phyloP scores from a whole-genome alignment of 169 alveolate species.

The Amoebophrya sp. region DNA sequence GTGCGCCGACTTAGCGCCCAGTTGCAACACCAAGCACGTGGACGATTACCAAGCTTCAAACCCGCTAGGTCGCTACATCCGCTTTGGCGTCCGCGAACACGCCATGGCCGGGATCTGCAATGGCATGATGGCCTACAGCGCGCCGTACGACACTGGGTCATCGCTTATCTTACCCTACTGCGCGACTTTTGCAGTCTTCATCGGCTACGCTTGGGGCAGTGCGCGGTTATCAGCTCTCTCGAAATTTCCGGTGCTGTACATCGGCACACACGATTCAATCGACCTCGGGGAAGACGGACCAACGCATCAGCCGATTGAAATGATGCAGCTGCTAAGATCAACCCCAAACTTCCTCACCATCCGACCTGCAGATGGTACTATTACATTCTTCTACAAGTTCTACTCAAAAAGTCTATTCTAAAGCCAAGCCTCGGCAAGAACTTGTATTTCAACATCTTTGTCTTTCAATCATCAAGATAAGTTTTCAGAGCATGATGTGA shows the following conservation, averaged over 20 bases:
- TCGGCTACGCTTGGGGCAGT: constrained; percentile 64
- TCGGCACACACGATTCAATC: constrained; percentile 67
- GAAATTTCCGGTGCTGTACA: constrained; percentile 51
- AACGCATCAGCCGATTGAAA: constrained; percentile 66
- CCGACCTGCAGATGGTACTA: constrained; percentile 64
- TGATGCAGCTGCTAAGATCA: constrained; percentile 44
- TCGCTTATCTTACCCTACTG: constrained; percentile 49
- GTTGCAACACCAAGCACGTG: background rate
- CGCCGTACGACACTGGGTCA: background rate
- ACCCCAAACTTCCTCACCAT: constrained; percentile 58
- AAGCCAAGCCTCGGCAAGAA: too few species aligned
- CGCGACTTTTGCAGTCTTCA: constrained; percentile 61
- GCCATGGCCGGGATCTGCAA: constrained; percentile 65
- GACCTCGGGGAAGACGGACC: constrained; percentile 72
- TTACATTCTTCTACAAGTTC: too few species aligned
- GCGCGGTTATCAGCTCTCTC: constrained; percentile 58
- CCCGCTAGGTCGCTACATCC: background rate
- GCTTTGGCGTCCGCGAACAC: constrained; percentile 66
- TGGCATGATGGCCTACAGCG: constrained; percentile 56
- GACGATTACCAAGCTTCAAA: background rate
- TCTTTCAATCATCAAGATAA: too few species aligned
- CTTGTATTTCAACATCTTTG: too few species aligned
- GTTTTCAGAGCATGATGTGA: too few species aligned
- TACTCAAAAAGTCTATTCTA: too few species aligned
- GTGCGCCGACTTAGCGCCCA: background rate